Conservation (phyloP, 306 rosid species). For the Cucumis cinereus region DNA sequence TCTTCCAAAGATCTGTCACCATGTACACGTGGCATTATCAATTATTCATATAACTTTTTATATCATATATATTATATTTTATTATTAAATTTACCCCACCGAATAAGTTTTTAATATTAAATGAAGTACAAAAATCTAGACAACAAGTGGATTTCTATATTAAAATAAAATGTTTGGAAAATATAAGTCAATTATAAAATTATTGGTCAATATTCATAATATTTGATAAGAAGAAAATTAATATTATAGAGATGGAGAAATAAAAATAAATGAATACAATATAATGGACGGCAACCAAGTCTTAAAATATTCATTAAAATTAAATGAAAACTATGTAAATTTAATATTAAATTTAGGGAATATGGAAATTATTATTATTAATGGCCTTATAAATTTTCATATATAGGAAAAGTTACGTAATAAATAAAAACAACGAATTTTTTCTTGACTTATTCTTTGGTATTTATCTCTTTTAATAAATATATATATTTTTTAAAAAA, state of each 20-base stretch:
- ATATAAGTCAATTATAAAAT: not conserved
- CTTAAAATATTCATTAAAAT: not conserved
- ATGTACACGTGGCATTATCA: not conserved
- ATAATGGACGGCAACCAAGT: not conserved
- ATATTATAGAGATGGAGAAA: not conserved
- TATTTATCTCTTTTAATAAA: not conserved
- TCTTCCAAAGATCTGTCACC: constrained; percentile 54
- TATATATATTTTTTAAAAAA: no score
- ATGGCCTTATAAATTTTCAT: not conserved
- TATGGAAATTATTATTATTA: not conserved
- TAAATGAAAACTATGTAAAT: not conserved
- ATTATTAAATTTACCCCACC: not conserved
- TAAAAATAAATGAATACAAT: not conserved
- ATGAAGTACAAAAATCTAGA: not conserved
- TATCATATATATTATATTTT: no score
- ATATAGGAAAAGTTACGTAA: not conserved
- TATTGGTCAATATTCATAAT: not conserved
- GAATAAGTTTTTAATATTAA: not conserved
- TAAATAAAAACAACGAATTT: not conserved
- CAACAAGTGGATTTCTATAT: no score
- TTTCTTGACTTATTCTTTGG: not conserved
- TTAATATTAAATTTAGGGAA: not conserved
- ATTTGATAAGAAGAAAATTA: not conserved
- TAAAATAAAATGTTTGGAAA: not conserved
- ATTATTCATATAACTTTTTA: not conserved